Percentiles rank a stretch among this genome's conserved stretches.
Conservation (phyloP, 1,139 yeast genomes). For the Hanseniaspora sp. region DNA sequence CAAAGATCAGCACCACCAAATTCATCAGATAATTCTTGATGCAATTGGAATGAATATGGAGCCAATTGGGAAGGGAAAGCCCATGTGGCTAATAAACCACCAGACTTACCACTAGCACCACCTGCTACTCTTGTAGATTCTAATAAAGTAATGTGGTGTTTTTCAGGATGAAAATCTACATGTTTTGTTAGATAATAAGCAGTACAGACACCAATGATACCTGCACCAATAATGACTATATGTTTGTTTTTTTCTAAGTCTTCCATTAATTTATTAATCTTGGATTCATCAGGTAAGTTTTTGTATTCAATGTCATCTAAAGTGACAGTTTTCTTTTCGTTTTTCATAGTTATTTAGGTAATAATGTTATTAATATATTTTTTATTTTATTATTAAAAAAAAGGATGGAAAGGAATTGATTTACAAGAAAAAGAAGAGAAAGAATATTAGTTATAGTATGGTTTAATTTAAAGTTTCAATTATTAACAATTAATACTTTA, state of each 20-base stretch:
- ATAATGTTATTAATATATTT: no score
- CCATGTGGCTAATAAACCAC: slow-evolving; percentile 88
- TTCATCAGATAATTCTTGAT: slow-evolving; percentile 67
- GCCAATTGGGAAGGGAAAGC: slow-evolving; percentile 95
- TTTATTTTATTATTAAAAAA: no score
- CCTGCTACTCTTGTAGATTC: slow-evolving; percentile 92
- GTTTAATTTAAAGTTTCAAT: no score
- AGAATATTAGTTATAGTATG: no score
- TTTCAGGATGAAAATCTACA: slow-evolving; percentile 60
- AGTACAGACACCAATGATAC: slow-evolving; percentile 90
- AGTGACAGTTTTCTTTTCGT: slow-evolving; percentile 7
- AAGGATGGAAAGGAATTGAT: background rate
- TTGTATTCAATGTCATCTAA: slow-evolving; percentile 15
- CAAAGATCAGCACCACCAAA: slow-evolving; percentile 75
- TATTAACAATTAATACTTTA: no score
- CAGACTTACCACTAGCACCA: slow-evolving; percentile 96
- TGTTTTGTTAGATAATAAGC: slow-evolving; percentile 82
- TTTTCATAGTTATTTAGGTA: background rate
- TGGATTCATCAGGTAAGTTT: slow-evolving; percentile 10
- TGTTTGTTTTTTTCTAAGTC: slow-evolving; percentile 50
- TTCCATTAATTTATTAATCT: slow-evolving; percentile 22
- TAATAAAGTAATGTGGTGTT: slow-evolving; percentile 72
- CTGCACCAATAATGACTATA: slow-evolving; percentile 78
- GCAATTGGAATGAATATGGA: slow-evolving; percentile 74
- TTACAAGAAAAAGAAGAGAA: no score